Evolutionary conservation across 1,284 basidiomycete species (phyloP).

Genomic region (Pisolithus thermaeus): DNA sequence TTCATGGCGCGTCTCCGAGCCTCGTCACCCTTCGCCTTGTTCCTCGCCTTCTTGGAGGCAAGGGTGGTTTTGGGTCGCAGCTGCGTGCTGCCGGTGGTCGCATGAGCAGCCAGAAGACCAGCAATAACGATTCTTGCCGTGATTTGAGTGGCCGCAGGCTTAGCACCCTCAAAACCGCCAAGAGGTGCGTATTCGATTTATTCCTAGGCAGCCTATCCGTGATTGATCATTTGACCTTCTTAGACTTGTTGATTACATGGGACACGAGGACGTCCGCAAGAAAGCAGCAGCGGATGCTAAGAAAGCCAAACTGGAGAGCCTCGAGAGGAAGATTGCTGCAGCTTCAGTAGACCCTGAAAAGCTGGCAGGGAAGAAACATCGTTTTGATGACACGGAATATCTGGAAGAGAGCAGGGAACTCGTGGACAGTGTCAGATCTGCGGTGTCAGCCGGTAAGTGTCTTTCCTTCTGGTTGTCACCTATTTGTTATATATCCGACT

Average conservation of each 20-base stretch:
- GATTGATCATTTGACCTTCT: conserved; percentile 7
- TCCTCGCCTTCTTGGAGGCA: conserved; percentile 79
- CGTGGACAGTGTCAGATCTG: conserved; percentile 87
- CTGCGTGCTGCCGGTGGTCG: conserved; percentile 94
- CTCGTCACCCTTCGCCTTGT: conserved; percentile 63
- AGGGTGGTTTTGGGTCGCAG: conserved; percentile 97
- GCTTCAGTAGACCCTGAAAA: conserved; percentile 39
- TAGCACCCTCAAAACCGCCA: conserved; percentile 94
- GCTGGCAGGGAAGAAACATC: conserved; percentile 73
- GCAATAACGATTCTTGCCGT: conserved; percentile 92
- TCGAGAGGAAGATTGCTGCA: conserved; percentile 73
- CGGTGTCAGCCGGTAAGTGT: conserved; percentile 70
- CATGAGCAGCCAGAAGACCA: conserved; percentile 95
- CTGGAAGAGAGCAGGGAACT: conserved; percentile 90
- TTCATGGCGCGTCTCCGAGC: conserved; percentile 33
- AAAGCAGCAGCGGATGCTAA: conserved; percentile 77
- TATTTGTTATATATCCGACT: conserved; percentile 8
- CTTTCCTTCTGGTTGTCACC: not conserved
- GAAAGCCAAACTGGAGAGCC: conserved; percentile 78
- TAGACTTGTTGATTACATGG: conserved; percentile 87
- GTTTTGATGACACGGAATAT: conserved; percentile 90
- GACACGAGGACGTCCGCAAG: conserved; percentile 77
- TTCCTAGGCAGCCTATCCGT: not conserved
- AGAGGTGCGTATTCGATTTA: conserved; percentile 54
- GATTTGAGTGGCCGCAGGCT: conserved; percentile 88